These are phyloP conservation scores for Tetracladium marchalianum DNA, from an alignment of 495 filamentous ascomycete species.

Conservation along the genomic window DNA sequence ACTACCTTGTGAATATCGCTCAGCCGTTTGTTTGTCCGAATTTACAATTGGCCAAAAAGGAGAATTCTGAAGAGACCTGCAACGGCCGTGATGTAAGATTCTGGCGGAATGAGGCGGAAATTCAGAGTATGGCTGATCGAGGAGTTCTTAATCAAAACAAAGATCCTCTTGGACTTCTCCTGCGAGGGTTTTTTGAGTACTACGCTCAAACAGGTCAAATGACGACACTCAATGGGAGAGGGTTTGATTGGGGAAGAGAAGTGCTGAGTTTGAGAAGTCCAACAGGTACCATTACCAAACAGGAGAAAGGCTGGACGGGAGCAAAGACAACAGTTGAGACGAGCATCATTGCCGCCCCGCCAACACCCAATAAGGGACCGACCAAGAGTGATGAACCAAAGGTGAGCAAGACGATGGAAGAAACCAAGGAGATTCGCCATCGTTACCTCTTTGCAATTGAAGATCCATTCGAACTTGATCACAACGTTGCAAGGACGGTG, in stretches of 20 bases:
- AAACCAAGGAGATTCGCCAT: slow-evolving; percentile 53
- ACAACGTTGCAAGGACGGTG: slow-evolving; percentile 77
- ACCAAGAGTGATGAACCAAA: slow-evolving; percentile 10
- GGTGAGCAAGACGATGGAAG: slow-evolving; percentile 19
- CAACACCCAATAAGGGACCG: background rate
- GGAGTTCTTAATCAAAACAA: slow-evolving; percentile 48
- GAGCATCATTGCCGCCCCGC: slow-evolving; percentile 10
- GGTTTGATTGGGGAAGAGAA: slow-evolving; percentile 62
- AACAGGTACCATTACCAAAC: slow-evolving; percentile 58
- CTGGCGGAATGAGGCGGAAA: slow-evolving; percentile 56
- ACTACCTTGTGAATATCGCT: slow-evolving; percentile 73
- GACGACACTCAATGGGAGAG: slow-evolving; percentile 27
- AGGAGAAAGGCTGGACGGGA: slow-evolving; percentile 66
- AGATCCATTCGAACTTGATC: slow-evolving; percentile 74
- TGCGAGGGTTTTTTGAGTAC: slow-evolving; percentile 76
- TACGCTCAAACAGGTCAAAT: slow-evolving; percentile 47
- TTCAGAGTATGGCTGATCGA: slow-evolving; percentile 37
- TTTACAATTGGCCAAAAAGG: slow-evolving; percentile 47
- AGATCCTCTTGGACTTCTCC: slow-evolving; percentile 51
- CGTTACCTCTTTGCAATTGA: slow-evolving; percentile 83
- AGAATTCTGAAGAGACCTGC: slow-evolving; percentile 28
- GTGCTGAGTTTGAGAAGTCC: slow-evolving; percentile 61
- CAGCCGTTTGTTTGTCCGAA: slow-evolving; percentile 72
- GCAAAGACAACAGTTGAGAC: slow-evolving; percentile 44
- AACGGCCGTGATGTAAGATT: slow-evolving; percentile 54